Conservation (phyloP, 2,329 filamentous ascomycete genomes). For the Phyllosticta citrichinensis region DNA sequence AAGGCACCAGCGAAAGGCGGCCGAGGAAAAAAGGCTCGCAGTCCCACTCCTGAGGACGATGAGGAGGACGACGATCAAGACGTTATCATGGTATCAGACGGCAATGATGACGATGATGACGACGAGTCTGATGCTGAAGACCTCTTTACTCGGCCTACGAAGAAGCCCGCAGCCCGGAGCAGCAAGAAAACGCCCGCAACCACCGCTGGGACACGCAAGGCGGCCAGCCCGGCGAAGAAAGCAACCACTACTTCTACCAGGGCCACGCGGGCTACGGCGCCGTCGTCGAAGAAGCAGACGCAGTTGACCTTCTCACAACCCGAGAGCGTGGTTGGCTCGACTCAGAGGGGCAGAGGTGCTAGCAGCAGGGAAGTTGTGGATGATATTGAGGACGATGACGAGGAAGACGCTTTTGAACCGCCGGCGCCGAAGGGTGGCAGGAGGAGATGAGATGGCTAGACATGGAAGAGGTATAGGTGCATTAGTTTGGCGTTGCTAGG, state of each 20-base stretch:
- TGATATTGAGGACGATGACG: conserved; percentile 28
- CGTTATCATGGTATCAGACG: conserved; percentile 32
- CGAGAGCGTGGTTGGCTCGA: conserved; percentile 21
- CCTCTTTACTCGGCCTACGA: conserved; percentile 27
- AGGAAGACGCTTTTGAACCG: conserved; percentile 32
- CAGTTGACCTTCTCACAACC: conserved; percentile 34
- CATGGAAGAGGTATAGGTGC: not conserved
- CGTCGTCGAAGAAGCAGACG: conserved; percentile 25
- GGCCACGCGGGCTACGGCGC: conserved; percentile 15
- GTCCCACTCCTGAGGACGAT: conserved; percentile 29
- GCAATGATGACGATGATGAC: conserved; percentile 41
- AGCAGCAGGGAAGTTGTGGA: conserved; percentile 15
- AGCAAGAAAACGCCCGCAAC: conserved; percentile 16
- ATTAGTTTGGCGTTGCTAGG: not conserved
- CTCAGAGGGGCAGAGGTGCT: conserved; percentile 19
- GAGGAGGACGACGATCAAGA: conserved; percentile 28
- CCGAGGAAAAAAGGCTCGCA: conserved; percentile 31
- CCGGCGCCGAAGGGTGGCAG: conserved; percentile 17
- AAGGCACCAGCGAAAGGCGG: conserved; percentile 25
- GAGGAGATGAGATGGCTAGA: conserved; percentile 12
- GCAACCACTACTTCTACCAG: conserved; percentile 13
- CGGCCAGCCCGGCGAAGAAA: conserved; percentile 20
- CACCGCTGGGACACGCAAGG: conserved; percentile 16
- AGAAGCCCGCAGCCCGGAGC: conserved; percentile 15
- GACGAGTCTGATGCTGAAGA: conserved; percentile 16